These are phyloP conservation scores for Chaetomium olivaceum DNA, from an alignment of 2,329 filamentous ascomycete genomes.

Conservation along the genomic window DNA sequence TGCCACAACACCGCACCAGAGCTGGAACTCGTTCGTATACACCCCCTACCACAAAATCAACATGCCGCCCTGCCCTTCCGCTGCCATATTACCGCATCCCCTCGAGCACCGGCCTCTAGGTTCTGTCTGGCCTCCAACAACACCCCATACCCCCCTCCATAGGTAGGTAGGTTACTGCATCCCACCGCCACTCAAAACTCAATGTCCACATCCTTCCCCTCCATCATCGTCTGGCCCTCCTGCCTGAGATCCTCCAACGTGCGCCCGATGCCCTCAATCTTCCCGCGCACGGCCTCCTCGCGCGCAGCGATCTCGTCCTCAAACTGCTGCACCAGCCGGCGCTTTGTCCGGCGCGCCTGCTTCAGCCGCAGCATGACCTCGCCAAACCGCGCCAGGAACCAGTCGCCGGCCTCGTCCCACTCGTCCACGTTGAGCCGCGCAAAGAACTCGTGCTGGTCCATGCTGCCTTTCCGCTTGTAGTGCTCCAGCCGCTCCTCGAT, in stretches of 20 bases:
- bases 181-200: constrained; percentile 22
- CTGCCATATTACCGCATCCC: not conserved
- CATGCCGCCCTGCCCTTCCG: not conserved
- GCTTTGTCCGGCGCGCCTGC: constrained; percentile 51
- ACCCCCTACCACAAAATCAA: constrained; percentile 13
- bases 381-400: constrained; percentile 58
- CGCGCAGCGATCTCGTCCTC: constrained; percentile 57
- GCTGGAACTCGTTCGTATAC: constrained; percentile 5
- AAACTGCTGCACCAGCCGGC: constrained; percentile 51
- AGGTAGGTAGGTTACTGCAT: no score
- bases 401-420: constrained; percentile 61
- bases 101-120: not conserved
- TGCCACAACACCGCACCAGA: constrained; percentile 3
- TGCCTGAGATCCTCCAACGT: constrained; percentile 57
- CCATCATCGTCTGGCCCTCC: constrained; percentile 58
- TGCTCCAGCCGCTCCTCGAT: constrained; percentile 53
- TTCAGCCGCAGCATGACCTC: constrained; percentile 51
- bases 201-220: constrained; percentile 43
- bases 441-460: constrained; percentile 54
- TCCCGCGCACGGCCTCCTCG: constrained; percentile 55
- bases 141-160: not conserved
- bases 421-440: constrained; percentile 55
- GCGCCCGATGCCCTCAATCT: constrained; percentile 55
- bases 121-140: not conserved
- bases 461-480: constrained; percentile 46